A percentile compares a stretch with the other conserved stretches of the same genome.
These are phyloP conservation scores for Mollisiaceae sp. DNA, from an alignment of 2,329 filamentous ascomycete genomes.

Conservation along the genomic window DNA sequence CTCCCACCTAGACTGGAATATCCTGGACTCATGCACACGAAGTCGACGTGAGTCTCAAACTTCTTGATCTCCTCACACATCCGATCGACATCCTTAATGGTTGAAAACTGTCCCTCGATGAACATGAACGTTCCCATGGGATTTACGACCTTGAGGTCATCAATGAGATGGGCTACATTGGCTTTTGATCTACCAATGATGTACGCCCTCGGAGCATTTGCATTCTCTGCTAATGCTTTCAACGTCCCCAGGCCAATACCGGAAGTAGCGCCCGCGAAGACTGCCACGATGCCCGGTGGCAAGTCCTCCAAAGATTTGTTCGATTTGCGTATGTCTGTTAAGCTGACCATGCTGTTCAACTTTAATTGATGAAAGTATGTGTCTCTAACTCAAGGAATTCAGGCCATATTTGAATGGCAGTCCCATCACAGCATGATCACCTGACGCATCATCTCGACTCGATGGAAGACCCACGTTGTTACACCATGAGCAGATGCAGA, in stretches of 20 bases:
- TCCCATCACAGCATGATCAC: not conserved
- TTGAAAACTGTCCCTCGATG: constrained; percentile 49
- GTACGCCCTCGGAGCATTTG: constrained; percentile 48
- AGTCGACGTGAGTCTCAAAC: constrained; percentile 56
- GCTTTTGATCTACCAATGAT: constrained; percentile 52
- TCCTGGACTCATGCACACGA: constrained; percentile 58
- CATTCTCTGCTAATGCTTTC: constrained; percentile 47
- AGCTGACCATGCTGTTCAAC: constrained; percentile 43
- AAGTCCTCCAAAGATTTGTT: constrained; percentile 44
- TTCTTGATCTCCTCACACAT: constrained; percentile 53
- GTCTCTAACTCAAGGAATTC: not conserved
- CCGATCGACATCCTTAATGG: constrained; percentile 53
- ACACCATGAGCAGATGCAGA: not conserved
- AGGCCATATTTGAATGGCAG: not conserved
- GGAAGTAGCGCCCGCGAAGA: constrained; percentile 56
- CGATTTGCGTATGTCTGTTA: constrained; percentile 42
- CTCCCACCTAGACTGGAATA: constrained; percentile 41
- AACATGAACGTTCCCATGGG: constrained; percentile 50
- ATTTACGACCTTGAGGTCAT: constrained; percentile 49
- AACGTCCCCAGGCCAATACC: constrained; percentile 55
- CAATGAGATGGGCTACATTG: constrained; percentile 45
- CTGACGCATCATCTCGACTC: not conserved
- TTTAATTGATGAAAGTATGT: not conserved
- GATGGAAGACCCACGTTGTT: not conserved
- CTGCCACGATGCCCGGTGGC: constrained; percentile 49